phyloP scores from a whole-genome alignment of 768 basidiomycete species.

The Russula dissimulans region DNA sequence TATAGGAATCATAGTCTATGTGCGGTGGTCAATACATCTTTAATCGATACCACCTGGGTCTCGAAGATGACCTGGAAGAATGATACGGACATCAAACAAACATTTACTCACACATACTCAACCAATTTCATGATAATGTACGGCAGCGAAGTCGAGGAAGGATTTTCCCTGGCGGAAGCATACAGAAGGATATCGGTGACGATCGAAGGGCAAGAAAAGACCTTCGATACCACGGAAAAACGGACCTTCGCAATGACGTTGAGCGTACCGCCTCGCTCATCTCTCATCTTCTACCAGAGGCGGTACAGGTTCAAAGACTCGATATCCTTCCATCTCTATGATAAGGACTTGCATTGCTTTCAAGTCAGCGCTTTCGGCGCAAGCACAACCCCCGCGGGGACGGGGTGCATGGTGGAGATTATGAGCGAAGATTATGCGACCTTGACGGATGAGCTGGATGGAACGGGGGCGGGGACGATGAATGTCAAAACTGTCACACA shows the following conservation, averaged over 20 bases:
- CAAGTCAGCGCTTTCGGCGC: too few relatives aligned
- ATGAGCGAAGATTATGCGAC: background rate
- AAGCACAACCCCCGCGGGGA: too few relatives aligned
- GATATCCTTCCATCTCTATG: too few relatives aligned
- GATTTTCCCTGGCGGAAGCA: background rate
- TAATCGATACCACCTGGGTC: background rate
- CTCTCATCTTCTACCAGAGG: background rate
- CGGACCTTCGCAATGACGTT: background rate
- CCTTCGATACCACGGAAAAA: background rate
- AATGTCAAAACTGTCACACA: background rate
- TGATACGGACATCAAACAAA: background rate
- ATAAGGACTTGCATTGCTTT: too few relatives aligned
- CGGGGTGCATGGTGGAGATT: background rate
- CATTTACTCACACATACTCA: background rate
- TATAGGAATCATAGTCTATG: background rate
- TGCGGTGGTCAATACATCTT: background rate
- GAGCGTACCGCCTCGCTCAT: background rate
- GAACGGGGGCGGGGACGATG: background rate
- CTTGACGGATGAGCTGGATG: background rate
- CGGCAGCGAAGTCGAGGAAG: background rate
- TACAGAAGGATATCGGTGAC: background rate
- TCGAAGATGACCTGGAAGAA: background rate
- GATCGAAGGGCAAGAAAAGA: background rate
- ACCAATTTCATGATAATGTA: background rate
- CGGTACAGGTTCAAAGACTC: background rate